Evolutionary conservation across 176 grass and related monocot species (phyloP), one percentile per base, ranked within the genome.

Genomic region (Tuctoria greenei): DNA sequence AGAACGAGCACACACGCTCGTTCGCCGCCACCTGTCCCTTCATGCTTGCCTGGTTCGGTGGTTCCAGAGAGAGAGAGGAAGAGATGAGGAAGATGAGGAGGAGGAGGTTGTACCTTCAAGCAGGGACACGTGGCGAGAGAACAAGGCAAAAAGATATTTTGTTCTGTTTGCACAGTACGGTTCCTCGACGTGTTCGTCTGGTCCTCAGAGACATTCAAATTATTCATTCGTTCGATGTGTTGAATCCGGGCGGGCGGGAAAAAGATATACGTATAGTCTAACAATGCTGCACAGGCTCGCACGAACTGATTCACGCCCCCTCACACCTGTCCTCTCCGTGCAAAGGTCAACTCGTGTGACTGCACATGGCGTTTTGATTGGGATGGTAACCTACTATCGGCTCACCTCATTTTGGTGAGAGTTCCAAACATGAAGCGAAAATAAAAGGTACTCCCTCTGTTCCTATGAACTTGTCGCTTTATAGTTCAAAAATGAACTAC

Each of bases 321-420:
- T 69, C 45, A 79, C 86, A 84, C 46, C 64, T 84, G 86, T 84
- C 86, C 49, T 1, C 27, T 21, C 7, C 54, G 55, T 75, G 44
- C 70, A 31, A 64, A 70, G 69, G 76, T 88, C 86, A 88, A 80
- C 86, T 25, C 64, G 11, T 79, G 70, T 79, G 75, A 80, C 71
- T 67, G 63, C 81, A 75, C 81, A 84, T 75, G 75, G 27, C 10
- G 6, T 25, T 40, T 66, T 68, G 86, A 88, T 70, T 62, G 81
- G 38, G 69, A 82, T 87, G 73, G 39, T 69, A 82, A 60, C 79
- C 58, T 59, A 59, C 37, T 21, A 80, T 4, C 1, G 13, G 7
- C 13, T 24, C 43, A 14, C 16, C 24, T 35, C 6, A 44, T 34
- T 45, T 39, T 34, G 8, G 20, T 11, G 16, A 35, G 40, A 4